Evolutionary conservation across 202 grass and related monocot genomes (phyloP).

Genomic region (Digitaria exilis): DNA sequence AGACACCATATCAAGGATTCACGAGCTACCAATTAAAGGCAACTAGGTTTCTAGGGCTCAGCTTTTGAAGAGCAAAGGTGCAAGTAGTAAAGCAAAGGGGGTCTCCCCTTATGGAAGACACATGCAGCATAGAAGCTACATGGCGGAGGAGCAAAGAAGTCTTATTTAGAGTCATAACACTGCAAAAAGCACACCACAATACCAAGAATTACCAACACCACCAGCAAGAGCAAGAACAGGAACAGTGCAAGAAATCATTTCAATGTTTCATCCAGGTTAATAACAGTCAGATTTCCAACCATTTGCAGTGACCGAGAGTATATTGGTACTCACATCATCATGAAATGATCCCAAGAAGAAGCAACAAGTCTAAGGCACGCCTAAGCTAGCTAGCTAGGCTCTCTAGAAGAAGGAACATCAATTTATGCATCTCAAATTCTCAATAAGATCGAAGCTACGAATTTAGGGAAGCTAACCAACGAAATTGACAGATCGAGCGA

Average conservation of each 20-base stretch:
- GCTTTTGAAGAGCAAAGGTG: slow-evolving; percentile 64
- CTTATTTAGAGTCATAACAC: neutral
- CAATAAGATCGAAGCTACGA: slow-evolving; percentile 41
- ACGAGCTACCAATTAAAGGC: slow-evolving; percentile 52
- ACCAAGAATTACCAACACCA: slow-evolving; percentile 15
- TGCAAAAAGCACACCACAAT: neutral
- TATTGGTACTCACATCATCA: slow-evolving; percentile 38
- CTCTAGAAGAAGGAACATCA: slow-evolving; percentile 55
- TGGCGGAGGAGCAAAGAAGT: slow-evolving; percentile 28
- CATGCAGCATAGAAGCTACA: slow-evolving; percentile 43
- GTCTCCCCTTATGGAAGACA: slow-evolving; percentile 44
- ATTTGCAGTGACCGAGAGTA: slow-evolving; percentile 44
- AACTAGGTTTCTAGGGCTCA: slow-evolving; percentile 70
- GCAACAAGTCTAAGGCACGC: slow-evolving; percentile 36
- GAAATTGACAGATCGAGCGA: slow-evolving; percentile 40
- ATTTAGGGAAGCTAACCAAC: slow-evolving; percentile 21
- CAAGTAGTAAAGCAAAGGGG: slow-evolving; percentile 51
- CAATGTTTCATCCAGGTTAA: slow-evolving; percentile 36
- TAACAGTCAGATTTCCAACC: slow-evolving; percentile 54
- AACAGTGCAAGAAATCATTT: slow-evolving; percentile 29
- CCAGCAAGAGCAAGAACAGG: neutral
- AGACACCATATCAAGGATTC: slow-evolving; percentile 38
- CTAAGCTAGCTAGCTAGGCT: slow-evolving; percentile 41
- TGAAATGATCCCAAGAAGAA: slow-evolving; percentile 45
- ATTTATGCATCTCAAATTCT: slow-evolving; percentile 71